Evolutionary conservation across 2,329 filamentous ascomycete species (phyloP).

Genomic region (Hypoxylon sp.): DNA sequence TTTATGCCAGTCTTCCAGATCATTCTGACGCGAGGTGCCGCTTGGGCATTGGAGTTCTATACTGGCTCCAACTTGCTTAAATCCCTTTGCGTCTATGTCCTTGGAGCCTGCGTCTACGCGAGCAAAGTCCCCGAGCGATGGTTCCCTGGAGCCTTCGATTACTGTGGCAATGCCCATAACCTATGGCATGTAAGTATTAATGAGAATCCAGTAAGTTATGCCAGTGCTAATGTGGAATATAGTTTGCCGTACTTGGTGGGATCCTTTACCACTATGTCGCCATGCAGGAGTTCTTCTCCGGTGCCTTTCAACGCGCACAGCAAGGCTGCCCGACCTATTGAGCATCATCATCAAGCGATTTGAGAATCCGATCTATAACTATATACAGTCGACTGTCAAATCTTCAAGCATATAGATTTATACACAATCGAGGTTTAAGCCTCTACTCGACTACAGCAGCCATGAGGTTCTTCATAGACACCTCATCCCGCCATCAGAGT

Average conservation of each 20-base stretch:
- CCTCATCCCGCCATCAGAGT: not conserved
- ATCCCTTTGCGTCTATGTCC: slow-evolving; percentile 86
- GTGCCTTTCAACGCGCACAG: slow-evolving; percentile 78
- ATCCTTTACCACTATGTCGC: slow-evolving; percentile 98
- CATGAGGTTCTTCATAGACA: not conserved
- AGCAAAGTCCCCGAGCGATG: slow-evolving; percentile 94
- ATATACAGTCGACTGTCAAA: slow-evolving; percentile 14
- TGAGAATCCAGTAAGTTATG: slow-evolving; percentile 88
- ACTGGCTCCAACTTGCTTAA: slow-evolving; percentile 80
- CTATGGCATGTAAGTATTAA: slow-evolving; percentile 88
- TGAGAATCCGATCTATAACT: slow-evolving; percentile 1
- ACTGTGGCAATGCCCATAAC: slow-evolving; percentile 95
- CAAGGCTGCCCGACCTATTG: slow-evolving; percentile 70
- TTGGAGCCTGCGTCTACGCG: slow-evolving; percentile 89
- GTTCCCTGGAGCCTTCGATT: slow-evolving; percentile 94
- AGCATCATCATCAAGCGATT: slow-evolving; percentile 36
- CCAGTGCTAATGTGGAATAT: slow-evolving; percentile 92
- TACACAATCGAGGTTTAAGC: not conserved
- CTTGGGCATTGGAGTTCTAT: slow-evolving; percentile 91
- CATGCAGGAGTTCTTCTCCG: slow-evolving; percentile 94
- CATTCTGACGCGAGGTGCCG: slow-evolving; percentile 79
- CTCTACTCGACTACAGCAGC: slow-evolving; percentile 1
- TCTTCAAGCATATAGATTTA: slow-evolving; percentile 4
- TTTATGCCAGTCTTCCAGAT: slow-evolving; percentile 92
- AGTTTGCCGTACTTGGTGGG: slow-evolving; percentile 91